These are phyloP conservation scores for Podila clonocystis DNA, from an alignment of 192 early-diverging fungal genomes.

Conservation along the genomic window DNA sequence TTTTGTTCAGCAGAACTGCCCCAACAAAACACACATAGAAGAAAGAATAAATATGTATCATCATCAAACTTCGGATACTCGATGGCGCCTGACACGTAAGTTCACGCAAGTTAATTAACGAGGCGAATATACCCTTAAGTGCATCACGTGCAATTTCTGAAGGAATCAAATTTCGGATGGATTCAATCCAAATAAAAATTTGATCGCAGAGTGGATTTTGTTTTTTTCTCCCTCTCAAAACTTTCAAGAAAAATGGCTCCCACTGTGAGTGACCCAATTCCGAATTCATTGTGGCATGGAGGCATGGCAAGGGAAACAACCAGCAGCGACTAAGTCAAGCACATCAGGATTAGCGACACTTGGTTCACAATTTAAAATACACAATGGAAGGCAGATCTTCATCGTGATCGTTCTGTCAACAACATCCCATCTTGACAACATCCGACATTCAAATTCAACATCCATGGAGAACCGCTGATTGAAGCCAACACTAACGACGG, in stretches of 20 bases:
- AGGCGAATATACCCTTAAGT: no score
- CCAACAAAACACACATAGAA: no score
- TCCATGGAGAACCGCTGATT: background rate
- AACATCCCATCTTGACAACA: constrained; percentile 1
- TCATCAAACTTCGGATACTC: no score
- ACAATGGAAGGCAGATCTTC: background rate
- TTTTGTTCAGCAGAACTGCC: no score
- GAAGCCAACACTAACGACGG: background rate
- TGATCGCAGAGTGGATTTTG: background rate
- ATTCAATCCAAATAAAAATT: background rate
- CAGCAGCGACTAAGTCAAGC: background rate
- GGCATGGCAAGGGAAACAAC: background rate
- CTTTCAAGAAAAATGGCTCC: constrained; percentile 54
- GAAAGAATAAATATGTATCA: no score
- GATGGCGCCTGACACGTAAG: no score
- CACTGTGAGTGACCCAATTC: constrained; percentile 43
- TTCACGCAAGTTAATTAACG: no score
- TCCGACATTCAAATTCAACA: constrained; percentile 14
- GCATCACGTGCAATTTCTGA: background rate
- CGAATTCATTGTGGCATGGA: background rate
- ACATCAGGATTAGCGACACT: background rate
- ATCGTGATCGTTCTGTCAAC: background rate
- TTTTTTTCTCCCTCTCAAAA: constrained; percentile 29
- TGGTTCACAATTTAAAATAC: background rate
- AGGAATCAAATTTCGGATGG: background rate